Evolutionary conservation across 257 asterid genomes (phyloP).

Genomic region (Verbena officinalis): DNA sequence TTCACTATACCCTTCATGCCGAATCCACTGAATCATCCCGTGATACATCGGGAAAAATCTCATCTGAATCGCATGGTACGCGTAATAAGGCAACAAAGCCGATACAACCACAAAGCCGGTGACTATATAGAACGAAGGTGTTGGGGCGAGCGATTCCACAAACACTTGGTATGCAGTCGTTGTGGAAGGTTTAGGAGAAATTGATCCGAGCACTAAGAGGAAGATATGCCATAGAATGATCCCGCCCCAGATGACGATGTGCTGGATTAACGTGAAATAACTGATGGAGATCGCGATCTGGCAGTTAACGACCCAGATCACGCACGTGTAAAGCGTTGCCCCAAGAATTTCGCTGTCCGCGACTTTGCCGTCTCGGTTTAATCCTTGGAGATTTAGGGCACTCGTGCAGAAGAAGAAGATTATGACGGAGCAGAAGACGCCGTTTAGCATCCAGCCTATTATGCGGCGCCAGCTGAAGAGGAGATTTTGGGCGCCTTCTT

Average conservation of each 20-base stretch:
- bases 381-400: conserved; percentile 66
- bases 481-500: conserved; percentile 89
- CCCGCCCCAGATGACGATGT: conserved; percentile 87
- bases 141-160: conserved; percentile 72
- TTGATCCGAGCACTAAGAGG: conserved; percentile 72
- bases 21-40: conserved; percentile 86
- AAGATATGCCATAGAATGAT: conserved; percentile 79
- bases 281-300: conserved; percentile 88
- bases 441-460: conserved; percentile 93
- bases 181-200: conserved; percentile 47
- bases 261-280: conserved; percentile 88
- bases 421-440: conserved; percentile 60
- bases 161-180: conserved; percentile 66
- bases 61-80: conserved; percentile 51
- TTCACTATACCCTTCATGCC: conserved; percentile 69
- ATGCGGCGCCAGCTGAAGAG: conserved; percentile 95
- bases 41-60: conserved; percentile 81
- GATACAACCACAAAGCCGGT: conserved; percentile 53
- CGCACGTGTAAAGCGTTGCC: conserved; percentile 78
- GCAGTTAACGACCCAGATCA: conserved; percentile 92
- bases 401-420: conserved; percentile 75
- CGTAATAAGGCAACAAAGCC: conserved; percentile 68
- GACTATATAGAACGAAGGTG: conserved; percentile 64
- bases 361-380: conserved; percentile 58
- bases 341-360: conserved; percentile 68